Percentiles rank a stretch among this genome's conserved stretches.
phyloP scores from a whole-genome alignment of 495 filamentous ascomycete genomes.

The Copromyces sp. region DNA sequence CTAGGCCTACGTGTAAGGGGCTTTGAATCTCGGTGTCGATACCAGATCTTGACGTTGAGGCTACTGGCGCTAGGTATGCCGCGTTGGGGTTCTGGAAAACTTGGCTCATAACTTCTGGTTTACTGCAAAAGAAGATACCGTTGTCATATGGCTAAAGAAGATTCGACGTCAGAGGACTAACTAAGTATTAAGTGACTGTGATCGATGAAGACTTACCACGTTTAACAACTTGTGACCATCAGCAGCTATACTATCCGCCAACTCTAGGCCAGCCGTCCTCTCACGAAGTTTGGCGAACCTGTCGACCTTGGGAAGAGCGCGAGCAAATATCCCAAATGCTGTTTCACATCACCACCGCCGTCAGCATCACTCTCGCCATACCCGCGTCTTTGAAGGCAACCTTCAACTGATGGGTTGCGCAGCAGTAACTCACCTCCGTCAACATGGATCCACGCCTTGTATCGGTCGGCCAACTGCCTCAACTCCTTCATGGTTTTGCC shows the following conservation, averaged over 20 bases:
- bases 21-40: slow-evolving; percentile 49
- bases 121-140: slow-evolving; percentile 74
- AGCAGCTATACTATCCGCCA: slow-evolving; percentile 76
- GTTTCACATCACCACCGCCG: background rate
- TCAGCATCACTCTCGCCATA: background rate
- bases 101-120: slow-evolving; percentile 41
- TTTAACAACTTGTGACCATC: slow-evolving; percentile 93
- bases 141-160: slow-evolving; percentile 67
- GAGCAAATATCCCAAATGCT: slow-evolving; percentile 80
- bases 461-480: slow-evolving; percentile 57
- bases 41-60: slow-evolving; percentile 2
- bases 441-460: slow-evolving; percentile 81
- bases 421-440: slow-evolving; percentile 51
- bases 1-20: slow-evolving; percentile 78
- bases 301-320: slow-evolving; percentile 47
- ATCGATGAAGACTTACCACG: slow-evolving; percentile 41
- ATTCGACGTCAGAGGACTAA: background rate
- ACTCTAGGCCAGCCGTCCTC: slow-evolving; percentile 57
- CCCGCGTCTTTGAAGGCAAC: background rate
- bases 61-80: slow-evolving; percentile 55
- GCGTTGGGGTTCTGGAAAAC: slow-evolving; percentile 82
- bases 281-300: slow-evolving; percentile 49
- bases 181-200: too few species aligned
- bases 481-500: slow-evolving; percentile 52
- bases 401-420: background rate